Base-by-base conservation (phyloP, 2,329 filamentous ascomycete genomes). In the Trichoderma polysporum region DNA sequence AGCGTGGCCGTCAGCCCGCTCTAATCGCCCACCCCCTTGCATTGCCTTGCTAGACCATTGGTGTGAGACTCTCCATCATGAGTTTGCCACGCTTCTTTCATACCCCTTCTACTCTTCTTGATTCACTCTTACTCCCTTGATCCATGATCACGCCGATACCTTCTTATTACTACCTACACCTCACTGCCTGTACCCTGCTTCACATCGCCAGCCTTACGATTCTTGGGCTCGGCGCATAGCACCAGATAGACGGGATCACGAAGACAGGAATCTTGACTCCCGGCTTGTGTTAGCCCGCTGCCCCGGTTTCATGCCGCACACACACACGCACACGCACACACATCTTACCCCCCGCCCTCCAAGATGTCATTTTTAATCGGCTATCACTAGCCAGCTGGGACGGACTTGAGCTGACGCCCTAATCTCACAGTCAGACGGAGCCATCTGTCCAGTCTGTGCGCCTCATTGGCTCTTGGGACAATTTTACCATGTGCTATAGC, bases 381-480 rank as follows among this genome's bases (percentile, higher is more conserved):
- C 31, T 31, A 52, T 37, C 45, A 41, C 53, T 47, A 54, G 37
- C 33, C 61, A 29, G 22, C 39, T 65, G 35, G 33, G 35, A 62
- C 50, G 31, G 57, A 68, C 53, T 65, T 69, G 39, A 68, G 70
- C 73, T 74, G 69, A 73, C 70, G 49, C 58, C 45, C 61, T 37
- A 41, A 53, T 69, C 62, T 73, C 72, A 66, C 76, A 90, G 88
- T 74, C 83, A 86, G 79, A 88, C 88, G 64, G 77, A 85, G 71
- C 84, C 85, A 70, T 84, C 86, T 60, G 84, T 88, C 69, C 84
- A 85, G 70, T 90, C 90, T 52, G 91, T 97, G 71, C 88, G 91
- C 75, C 85, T 97, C 53, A 84, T 95, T 73, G 94, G 94, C 69
- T 97, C 93, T 70, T 98, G 94, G 94, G 94, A 97, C 81, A 97